These are phyloP conservation scores for Halteria grandinella DNA, from an alignment of 73 alveolate species.

Conservation along the genomic window DNA sequence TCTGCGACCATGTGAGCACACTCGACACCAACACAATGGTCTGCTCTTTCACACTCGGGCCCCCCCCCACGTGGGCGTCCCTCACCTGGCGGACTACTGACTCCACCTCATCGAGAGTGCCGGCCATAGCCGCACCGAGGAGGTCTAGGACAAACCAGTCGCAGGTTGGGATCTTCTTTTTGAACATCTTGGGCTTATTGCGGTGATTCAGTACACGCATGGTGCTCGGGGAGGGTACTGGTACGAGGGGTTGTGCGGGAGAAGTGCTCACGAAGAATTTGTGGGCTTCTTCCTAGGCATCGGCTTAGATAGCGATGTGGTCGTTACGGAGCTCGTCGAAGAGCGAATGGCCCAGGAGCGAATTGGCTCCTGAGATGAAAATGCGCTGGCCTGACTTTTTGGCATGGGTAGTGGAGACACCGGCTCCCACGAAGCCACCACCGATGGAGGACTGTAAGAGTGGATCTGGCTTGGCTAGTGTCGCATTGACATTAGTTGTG, in stretches of 20 bases:
- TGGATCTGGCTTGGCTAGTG: too few relatives aligned
- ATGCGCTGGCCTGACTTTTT: slow-evolving; percentile 2
- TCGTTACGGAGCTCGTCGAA: slow-evolving; percentile 61
- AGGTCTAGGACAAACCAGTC: slow-evolving; percentile 37
- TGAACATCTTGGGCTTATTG: slow-evolving; percentile 40
- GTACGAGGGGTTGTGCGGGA: too few relatives aligned
- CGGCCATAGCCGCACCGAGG: not conserved
- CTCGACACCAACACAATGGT: slow-evolving; percentile 82
- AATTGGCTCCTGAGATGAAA: slow-evolving; percentile 45
- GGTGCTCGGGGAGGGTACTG: slow-evolving; percentile 47
- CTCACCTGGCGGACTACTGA: too few relatives aligned
- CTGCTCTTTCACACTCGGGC: too few relatives aligned
- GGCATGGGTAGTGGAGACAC: not conserved
- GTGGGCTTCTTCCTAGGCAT: slow-evolving; percentile 13
- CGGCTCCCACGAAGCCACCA: not conserved
- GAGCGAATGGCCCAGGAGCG: slow-evolving; percentile 44
- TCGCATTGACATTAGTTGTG: too few relatives aligned
- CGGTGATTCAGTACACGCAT: slow-evolving; percentile 10
- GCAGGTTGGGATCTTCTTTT: slow-evolving; percentile 35
- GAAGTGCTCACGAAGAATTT: slow-evolving; percentile 49
- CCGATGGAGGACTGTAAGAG: not conserved
- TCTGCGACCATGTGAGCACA: slow-evolving; percentile 94
- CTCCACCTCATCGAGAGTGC: slow-evolving; percentile 45
- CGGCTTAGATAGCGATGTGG: slow-evolving; percentile 37
- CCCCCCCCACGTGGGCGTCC: too few relatives aligned